phyloP scores from a whole-genome alignment of 148 eudicot genomes.

The Persicaria tinctoria region DNA sequence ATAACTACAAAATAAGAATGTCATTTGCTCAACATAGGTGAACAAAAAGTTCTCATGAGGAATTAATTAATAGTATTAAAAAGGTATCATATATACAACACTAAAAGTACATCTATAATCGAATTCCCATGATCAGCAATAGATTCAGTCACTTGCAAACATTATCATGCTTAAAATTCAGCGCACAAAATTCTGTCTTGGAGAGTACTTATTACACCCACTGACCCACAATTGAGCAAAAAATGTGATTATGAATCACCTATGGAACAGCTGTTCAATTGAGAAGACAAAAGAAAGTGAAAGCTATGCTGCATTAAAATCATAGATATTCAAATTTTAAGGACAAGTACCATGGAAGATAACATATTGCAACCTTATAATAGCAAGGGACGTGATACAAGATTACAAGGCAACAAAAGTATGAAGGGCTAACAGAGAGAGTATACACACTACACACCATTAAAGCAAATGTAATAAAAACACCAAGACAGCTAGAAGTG shows the following conservation, averaged over 20 bases:
- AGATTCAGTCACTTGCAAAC: neutral
- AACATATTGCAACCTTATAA: too few relatives aligned
- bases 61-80: neutral
- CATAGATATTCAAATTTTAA: neutral
- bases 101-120: neutral
- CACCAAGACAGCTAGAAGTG: neutral
- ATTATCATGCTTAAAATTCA: neutral
- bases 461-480: neutral
- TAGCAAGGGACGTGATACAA: too few relatives aligned
- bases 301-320: neutral
- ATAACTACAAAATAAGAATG: neutral
- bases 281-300: neutral
- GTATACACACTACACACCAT: neutral
- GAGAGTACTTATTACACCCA: neutral
- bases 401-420: neutral
- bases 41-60: neutral
- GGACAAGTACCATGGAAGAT: neutral
- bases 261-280: too few relatives aligned
- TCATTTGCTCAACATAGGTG: neutral
- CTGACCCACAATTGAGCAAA: neutral
- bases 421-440: neutral
- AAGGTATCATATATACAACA: neutral
- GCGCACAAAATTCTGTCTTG: neutral
- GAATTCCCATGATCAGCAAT: neutral
- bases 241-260: too few relatives aligned